Evolutionary conservation across 805 yeast species (phyloP).

Genomic region (Starmera caribaea): DNA sequence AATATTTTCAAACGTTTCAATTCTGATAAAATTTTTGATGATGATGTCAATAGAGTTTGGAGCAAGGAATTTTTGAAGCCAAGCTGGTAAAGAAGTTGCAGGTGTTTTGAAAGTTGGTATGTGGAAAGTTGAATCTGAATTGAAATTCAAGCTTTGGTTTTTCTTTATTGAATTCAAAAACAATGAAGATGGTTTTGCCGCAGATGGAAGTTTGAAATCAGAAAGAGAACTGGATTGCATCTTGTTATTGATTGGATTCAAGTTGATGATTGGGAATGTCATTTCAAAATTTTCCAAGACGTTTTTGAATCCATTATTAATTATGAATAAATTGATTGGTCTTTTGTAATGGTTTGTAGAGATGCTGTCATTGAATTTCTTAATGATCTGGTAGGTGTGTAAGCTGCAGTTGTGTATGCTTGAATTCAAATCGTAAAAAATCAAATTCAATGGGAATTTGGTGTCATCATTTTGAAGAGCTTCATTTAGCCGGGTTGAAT

Average conservation of each 20-base stretch:
- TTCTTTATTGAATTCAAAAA: constrained; percentile 16
- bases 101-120: constrained; percentile 6
- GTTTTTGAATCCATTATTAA: constrained; percentile 13
- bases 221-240: constrained; percentile 6
- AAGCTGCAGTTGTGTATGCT: constrained; percentile 12
- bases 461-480: constrained; percentile 5
- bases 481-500: constrained; percentile 8
- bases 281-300: background rate
- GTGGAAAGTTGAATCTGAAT: constrained; percentile 3
- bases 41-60: constrained; percentile 14
- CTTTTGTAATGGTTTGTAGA: constrained; percentile 5
- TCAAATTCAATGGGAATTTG: constrained; percentile 4
- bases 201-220: constrained; percentile 15
- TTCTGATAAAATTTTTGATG: constrained; percentile 19
- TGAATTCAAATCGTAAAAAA: constrained; percentile 18
- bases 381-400: constrained; percentile 17
- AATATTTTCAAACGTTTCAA: constrained; percentile 25
- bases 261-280: background rate
- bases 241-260: too few relatives aligned
- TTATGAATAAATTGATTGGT: constrained; percentile 8
- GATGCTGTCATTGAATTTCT: constrained; percentile 12
- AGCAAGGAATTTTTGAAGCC: constrained; percentile 18
- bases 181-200: constrained; percentile 14
- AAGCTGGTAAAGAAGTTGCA: constrained; percentile 17
- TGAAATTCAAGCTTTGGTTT: constrained; percentile 5